Evolutionary conservation across 352 stramenopile genomes (phyloP).

Genomic region (Pseudoperonospora humuli): DNA sequence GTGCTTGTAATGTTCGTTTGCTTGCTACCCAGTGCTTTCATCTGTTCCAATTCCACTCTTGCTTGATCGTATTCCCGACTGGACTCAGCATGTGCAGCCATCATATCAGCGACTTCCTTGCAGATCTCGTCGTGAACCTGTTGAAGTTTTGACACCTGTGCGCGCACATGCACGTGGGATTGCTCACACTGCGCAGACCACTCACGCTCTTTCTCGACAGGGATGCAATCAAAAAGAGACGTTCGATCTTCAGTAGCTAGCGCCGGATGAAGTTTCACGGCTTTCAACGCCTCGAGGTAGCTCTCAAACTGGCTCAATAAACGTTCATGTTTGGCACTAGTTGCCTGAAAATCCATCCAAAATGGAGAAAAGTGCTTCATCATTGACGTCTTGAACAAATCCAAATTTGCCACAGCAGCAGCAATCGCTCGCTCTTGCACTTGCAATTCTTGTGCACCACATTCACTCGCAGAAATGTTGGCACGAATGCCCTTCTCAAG

Average conservation of each 20-base stretch:
- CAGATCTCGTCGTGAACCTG: slow-evolving; percentile 60
- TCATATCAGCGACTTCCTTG: slow-evolving; percentile 49
- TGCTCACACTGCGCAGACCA: slow-evolving; percentile 74
- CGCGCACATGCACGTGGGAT: slow-evolving; percentile 55
- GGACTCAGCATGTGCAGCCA: slow-evolving; percentile 34
- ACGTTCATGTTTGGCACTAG: slow-evolving; percentile 45
- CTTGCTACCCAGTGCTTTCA: slow-evolving; percentile 37
- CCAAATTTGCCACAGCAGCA: slow-evolving; percentile 70
- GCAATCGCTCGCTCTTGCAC: slow-evolving; percentile 65
- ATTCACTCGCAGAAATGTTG: slow-evolving; percentile 54
- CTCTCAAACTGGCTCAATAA: slow-evolving; percentile 65
- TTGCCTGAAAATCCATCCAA: slow-evolving; percentile 62
- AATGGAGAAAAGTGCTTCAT: slow-evolving; percentile 77
- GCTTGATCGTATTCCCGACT: slow-evolving; percentile 36
- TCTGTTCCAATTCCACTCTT: slow-evolving; percentile 36
- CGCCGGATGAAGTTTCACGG: slow-evolving; percentile 56
- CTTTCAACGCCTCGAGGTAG: slow-evolving; percentile 47
- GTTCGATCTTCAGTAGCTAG: slow-evolving; percentile 47
- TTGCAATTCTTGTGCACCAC: slow-evolving; percentile 42
- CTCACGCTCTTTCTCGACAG: slow-evolving; percentile 70
- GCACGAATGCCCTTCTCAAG: slow-evolving; percentile 43
- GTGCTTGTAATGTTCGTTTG: slow-evolving; percentile 55
- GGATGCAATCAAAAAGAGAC: slow-evolving; percentile 76
- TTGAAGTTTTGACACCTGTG: slow-evolving; percentile 58
- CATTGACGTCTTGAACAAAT: slow-evolving; percentile 78